These are phyloP conservation scores for Ogataea nonfermentans DNA, from an alignment of 805 yeast species.

Conservation along the genomic window DNA sequence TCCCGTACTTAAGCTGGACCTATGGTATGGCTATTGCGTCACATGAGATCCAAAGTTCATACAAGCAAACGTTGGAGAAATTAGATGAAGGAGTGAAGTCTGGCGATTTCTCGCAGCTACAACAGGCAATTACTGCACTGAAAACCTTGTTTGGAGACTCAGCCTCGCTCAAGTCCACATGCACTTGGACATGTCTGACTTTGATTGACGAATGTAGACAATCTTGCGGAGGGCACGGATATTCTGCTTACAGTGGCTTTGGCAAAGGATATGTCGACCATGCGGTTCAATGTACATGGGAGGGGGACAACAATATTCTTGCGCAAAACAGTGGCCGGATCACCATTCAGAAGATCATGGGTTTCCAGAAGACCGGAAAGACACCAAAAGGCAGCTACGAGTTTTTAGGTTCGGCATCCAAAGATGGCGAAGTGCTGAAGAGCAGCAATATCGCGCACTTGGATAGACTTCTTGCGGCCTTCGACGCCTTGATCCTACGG, in stretches of 20 bases:
- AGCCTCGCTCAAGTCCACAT: slow-evolving; percentile 84
- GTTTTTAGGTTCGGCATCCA: slow-evolving; percentile 31
- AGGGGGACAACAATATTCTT: slow-evolving; percentile 90
- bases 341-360: slow-evolving; percentile 49
- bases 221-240: slow-evolving; percentile 95
- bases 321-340: slow-evolving; percentile 85
- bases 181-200: slow-evolving; percentile 81
- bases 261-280: slow-evolving; percentile 88
- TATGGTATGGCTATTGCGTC: slow-evolving; percentile 77
- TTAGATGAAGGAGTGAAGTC: slow-evolving; percentile 54
- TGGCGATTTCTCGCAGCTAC: slow-evolving; percentile 44
- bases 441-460: slow-evolving; percentile 32
- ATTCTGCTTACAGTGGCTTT: slow-evolving; percentile 88
- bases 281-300: slow-evolving; percentile 99
- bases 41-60: slow-evolving; percentile 53
- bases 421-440: slow-evolving; percentile 34
- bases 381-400: slow-evolving; percentile 45
- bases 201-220: slow-evolving; percentile 89
- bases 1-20: slow-evolving; percentile 80
- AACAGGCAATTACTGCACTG: slow-evolving; percentile 53
- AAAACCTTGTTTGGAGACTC: slow-evolving; percentile 81
- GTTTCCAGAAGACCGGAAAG: slow-evolving; percentile 39
- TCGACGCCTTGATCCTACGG: slow-evolving; percentile 41
- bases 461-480: slow-evolving; percentile 36
- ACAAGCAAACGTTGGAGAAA: slow-evolving; percentile 46